phyloP scores from a whole-genome alignment of 768 basidiomycete species.

The Russula compacta region DNA sequence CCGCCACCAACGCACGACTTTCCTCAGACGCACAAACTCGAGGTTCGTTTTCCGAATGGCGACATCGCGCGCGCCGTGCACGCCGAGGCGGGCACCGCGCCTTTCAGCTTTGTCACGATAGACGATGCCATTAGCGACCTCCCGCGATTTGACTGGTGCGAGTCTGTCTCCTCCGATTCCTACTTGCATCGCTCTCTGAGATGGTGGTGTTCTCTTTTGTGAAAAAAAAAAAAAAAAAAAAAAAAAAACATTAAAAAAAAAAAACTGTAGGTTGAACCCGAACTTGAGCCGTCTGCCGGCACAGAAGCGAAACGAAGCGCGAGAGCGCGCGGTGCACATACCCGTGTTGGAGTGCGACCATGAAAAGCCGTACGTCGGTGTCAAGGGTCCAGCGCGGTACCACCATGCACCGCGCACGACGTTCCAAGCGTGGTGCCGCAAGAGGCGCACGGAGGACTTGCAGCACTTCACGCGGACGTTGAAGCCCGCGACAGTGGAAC shows the following conservation, averaged over 20 bases:
- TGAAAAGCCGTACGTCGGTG: constrained; percentile 29
- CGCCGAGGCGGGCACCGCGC: constrained; percentile 41
- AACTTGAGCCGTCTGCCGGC: constrained; percentile 21
- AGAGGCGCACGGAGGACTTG: constrained; percentile 37
- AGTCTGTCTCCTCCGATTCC: neutral
- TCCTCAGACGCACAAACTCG: constrained; percentile 32
- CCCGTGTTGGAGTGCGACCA: constrained; percentile 33
- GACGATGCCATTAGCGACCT: constrained; percentile 70
- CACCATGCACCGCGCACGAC: constrained; percentile 29
- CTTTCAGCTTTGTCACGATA: constrained; percentile 42
- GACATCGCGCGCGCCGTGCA: constrained; percentile 36
- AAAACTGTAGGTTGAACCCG: constrained; percentile 17
- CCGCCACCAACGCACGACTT: constrained; percentile 40
- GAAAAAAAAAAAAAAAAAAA: too few relatives aligned
- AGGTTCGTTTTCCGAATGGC: constrained; percentile 42
- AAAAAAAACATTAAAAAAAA: too few relatives aligned
- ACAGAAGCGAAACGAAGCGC: constrained; percentile 19
- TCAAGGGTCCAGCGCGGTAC: constrained; percentile 27
- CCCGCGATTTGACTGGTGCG: constrained; percentile 65
- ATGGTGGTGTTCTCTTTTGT: neutral
- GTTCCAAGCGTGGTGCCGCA: constrained; percentile 43
- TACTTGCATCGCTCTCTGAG: constrained; percentile 8
- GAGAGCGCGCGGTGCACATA: constrained; percentile 1
- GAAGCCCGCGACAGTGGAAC: constrained; percentile 41
- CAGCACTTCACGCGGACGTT: constrained; percentile 63